Base-by-base conservation (phyloP, 2,329 filamentous ascomycete genomes). In the Bipolaris cookei region DNA sequence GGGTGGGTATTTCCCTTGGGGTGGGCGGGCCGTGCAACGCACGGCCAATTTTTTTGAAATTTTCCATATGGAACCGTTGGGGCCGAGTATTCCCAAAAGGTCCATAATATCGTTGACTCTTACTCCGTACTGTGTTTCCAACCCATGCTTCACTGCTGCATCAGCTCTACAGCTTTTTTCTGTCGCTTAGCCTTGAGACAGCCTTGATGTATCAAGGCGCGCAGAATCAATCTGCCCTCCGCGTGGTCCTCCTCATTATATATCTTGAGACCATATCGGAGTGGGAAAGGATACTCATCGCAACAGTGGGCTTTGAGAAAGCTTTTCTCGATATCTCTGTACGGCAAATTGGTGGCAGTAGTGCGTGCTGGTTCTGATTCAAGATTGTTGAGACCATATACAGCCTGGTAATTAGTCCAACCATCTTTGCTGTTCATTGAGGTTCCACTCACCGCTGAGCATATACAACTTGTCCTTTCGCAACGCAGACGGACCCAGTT, bases 181-280 rank as follows among this genome's bases (percentile, higher is more conserved):
- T 34, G 30, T 34, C 30, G 30, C 30, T 34, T 34, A 34, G 30
- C 30, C 3, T 6, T 34, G 30, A 34, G 30, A 34, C 30, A 6
- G 30, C 25, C 34, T 34, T 39, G 30, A 28, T 14, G 46, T 34
- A 49, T 49, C 18, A 76, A 44, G 14, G 50, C 56, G 18, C 69
- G 62, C 20, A 71, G 39, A 34, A 78, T 71, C 4, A 6, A 11
- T 6, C 74, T 59, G 5, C 76, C 77, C 48, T 77, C 68, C 46
- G 65, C 73, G 30, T 77, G 76, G 51, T 79, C 71, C 43, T 78
- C 72, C 4, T 78, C 73, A 8, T 76, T 71, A 58, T 73, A 59
- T 43, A 79, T 77, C n/a, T 55, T 74, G 21, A 79, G 62, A 0
- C 71, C 68, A 52, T 72, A 54, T 7, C 21, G 18, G 3, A 28